Base-by-base conservation (phyloP, 2,329 filamentous ascomycete genomes). In the Ophiostoma pallidulum region DNA sequence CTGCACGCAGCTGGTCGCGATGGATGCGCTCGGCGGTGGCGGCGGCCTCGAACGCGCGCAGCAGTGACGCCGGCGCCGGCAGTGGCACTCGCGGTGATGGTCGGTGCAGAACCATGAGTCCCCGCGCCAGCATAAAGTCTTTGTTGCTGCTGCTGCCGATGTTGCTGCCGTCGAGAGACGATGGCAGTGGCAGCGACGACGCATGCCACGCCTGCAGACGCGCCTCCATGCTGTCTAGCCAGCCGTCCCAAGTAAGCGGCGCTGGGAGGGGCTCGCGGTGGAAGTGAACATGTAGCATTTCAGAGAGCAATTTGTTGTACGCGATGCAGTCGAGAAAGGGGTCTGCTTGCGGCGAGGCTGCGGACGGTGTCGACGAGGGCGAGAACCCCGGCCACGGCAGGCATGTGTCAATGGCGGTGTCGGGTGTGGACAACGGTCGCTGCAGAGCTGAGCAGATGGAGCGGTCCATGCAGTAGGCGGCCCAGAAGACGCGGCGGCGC, bases 231-330 rank as follows among this genome's bases (percentile, higher is more conserved):
- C 19, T 29, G 20, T 37, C 48, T 6, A 54, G 33, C 53, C 51
- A 54, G 12, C 33, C 51, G 6, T 54, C 53, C 53, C 53, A 54
- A 6, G 37, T 18, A 7, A 37, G 16, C 6, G 24, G 35, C 2
- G 37, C 5, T 3, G 48, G 51, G 3, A 53, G 19, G 13, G 49
- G 51, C 44, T 51, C 51, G 24, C 49, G 47, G 4, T 51, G 49
- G 19, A 54, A 54, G 19, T 52, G 51, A 3, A 54, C 38, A 22
- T 54, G 53, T 18, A 53, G 44, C 12, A 54, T 54, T 29, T 52
- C 46, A 9, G 53, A 54, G 7, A 49, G 26, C 13, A 53, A 38
- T 14, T 39, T 40, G 28, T 51, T 47, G 28, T 51, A 53, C 8
- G 24, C 37, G 7, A 54, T 32, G 8, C 41, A 45, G 22, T 35